Percentiles rank a stretch among this genome's conserved stretches.
Evolutionary conservation across 2,329 filamentous ascomycete genomes (phyloP).

Genomic region (Paraphoma sp.): DNA sequence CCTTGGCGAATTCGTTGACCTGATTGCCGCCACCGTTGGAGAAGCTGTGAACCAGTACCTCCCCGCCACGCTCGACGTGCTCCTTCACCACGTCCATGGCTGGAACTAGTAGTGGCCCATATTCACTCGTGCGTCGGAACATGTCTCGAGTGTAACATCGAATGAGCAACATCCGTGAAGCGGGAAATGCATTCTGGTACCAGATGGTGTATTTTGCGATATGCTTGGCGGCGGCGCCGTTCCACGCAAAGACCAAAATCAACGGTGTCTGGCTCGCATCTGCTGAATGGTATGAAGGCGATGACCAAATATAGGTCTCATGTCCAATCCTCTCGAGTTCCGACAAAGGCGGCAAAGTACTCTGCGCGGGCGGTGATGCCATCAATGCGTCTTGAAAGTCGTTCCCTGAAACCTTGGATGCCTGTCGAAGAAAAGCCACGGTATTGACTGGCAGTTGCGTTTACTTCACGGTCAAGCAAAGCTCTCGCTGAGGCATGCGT

Average conservation of each 20-base stretch:
- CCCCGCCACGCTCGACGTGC: slow-evolving; percentile 27
- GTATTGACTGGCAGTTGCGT: too few species aligned
- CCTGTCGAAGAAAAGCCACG: too few species aligned
- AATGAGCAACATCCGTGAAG: slow-evolving; percentile 39
- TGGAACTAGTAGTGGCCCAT: slow-evolving; percentile 25
- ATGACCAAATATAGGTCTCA: slow-evolving; percentile 43
- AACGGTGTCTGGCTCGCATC: slow-evolving; percentile 23
- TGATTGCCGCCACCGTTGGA: slow-evolving; percentile 47
- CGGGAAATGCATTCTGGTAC: slow-evolving; percentile 41
- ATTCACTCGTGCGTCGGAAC: slow-evolving; percentile 27
- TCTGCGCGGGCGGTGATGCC: slow-evolving; percentile 3
- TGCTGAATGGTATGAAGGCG: slow-evolving; percentile 17
- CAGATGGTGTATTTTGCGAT: slow-evolving; percentile 46
- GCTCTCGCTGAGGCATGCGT: too few species aligned
- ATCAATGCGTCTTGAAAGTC: too few species aligned
- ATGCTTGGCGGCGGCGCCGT: slow-evolving; percentile 43
- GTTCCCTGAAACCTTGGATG: too few species aligned
- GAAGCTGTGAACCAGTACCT: slow-evolving; percentile 44
- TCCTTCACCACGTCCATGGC: slow-evolving; percentile 34
- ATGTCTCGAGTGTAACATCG: slow-evolving; percentile 39
- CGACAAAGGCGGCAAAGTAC: slow-evolving; percentile 27
- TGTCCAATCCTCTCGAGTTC: slow-evolving; percentile 42
- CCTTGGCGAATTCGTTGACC: slow-evolving; percentile 39
- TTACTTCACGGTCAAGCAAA: too few species aligned
- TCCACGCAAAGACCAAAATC: slow-evolving; percentile 45